Conservation (phyloP, 2,329 filamentous ascomycete genomes). For the Zalaria sp. region DNA sequence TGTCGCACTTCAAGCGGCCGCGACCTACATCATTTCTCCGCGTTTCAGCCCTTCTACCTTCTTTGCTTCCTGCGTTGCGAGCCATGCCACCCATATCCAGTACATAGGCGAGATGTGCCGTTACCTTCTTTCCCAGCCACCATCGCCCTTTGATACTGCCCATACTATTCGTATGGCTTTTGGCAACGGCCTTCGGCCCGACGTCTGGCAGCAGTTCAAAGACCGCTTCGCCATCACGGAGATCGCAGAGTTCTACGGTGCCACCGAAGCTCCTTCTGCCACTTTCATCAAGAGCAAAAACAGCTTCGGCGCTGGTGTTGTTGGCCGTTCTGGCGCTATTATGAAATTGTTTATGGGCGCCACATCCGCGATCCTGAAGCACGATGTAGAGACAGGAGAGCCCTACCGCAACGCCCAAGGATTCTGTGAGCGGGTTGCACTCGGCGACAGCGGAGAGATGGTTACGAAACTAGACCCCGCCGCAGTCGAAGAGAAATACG, state of each 20-base stretch:
- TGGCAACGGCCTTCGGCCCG: conserved; percentile 73
- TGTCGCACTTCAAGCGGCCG: conserved; percentile 49
- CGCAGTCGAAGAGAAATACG: conserved; percentile 52
- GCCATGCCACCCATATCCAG: conserved; percentile 61
- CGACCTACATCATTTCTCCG: conserved; percentile 56
- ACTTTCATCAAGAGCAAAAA: conserved; percentile 64
- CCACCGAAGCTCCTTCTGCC: conserved; percentile 43
- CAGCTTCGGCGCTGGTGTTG: conserved; percentile 58
- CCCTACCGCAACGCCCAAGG: conserved; percentile 54
- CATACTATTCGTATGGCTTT: conserved; percentile 64
- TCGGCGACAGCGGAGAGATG: conserved; percentile 60
- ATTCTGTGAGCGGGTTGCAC: conserved; percentile 45
- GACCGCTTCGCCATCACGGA: conserved; percentile 42
- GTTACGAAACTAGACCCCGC: conserved; percentile 54
- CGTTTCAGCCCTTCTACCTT: conserved; percentile 68
- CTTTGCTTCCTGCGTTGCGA: conserved; percentile 61
- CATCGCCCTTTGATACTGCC: conserved; percentile 53
- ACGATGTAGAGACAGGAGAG: conserved; percentile 57
- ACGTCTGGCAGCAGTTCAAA: conserved; percentile 76
- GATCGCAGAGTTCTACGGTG: conserved; percentile 23
- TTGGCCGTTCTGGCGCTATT: conserved; percentile 58
- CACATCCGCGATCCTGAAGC: conserved; percentile 45
- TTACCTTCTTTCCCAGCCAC: conserved; percentile 57
- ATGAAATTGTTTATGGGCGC: conserved; percentile 39
- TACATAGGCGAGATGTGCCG: conserved; percentile 83